Evolutionary conservation across 2,329 filamentous ascomycete genomes (phyloP), one percentile per base, ranked within the genome.

Genomic region (Talaromyces islandicus): DNA sequence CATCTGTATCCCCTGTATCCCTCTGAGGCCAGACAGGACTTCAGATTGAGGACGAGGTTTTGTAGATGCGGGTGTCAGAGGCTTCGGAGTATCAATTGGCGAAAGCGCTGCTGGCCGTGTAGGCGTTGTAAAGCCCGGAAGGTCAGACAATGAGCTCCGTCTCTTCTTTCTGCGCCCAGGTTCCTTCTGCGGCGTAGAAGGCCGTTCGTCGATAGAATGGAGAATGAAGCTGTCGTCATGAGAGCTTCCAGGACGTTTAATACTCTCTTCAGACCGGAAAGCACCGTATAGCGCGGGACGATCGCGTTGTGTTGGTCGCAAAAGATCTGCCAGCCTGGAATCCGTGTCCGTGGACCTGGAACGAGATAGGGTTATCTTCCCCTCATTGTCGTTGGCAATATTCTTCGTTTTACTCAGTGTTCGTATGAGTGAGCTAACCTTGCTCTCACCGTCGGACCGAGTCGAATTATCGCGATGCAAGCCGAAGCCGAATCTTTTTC

Each of bases 71-170:
- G 72, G 70, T 38, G 74, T 71, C 60, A 72, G 65, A 30, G 77
- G 73, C 66, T 76, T 69, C 72, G 79, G 66, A 24, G 64, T 58
- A 21, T 73, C 68, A 43, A 66, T 67, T 11, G 71, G 65, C 11
- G 73, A 75, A 17, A 72, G 59, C 41, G 67, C 64, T 12, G 72
- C 68, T 75, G 79, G 82, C 9, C 87, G 80, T 59, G 85, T 81
- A 46, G 81, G 72, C 30, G 73, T 83, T 75, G 93, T 87, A 19
- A 90, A 78, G 59, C 79, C 82, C 66, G 86, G 89, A 54, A 97
- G 81, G 72, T 97, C 93, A 4, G 92, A 96, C 48, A 97, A 78
- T 27, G 92, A 97, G 76, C 92, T 97, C 71, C 93, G 87, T 59
- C 93, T 84, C 78, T 96, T 97, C 77, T 88, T 92, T 71, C 84